Percentiles rank a stretch among this genome's conserved stretches.
phyloP scores from a whole-genome alignment of 2,329 filamentous ascomycete species.

The Cladophialophora carrionii region DNA sequence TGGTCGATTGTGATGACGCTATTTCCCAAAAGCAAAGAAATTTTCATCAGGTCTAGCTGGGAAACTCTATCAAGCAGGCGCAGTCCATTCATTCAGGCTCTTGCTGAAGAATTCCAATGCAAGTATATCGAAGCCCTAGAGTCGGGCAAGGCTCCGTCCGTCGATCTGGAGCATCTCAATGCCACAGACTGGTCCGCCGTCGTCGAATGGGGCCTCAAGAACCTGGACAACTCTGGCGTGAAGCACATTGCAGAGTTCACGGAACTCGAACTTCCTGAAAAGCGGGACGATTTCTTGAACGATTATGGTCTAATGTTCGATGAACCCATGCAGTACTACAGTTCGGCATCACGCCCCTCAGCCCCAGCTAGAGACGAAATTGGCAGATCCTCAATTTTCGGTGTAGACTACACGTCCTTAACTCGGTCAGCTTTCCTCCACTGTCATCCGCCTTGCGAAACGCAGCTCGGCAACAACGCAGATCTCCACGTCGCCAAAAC shows the following conservation, averaged over 20 bases:
- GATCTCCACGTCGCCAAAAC: slow-evolving; percentile 44
- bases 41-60: slow-evolving; percentile 47
- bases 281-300: slow-evolving; percentile 47
- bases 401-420: slow-evolving; percentile 34
- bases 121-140: slow-evolving; percentile 52
- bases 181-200: slow-evolving; percentile 53
- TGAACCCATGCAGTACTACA: slow-evolving; percentile 41
- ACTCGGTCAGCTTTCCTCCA: slow-evolving; percentile 13
- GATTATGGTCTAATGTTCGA: slow-evolving; percentile 49
- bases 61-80: slow-evolving; percentile 45
- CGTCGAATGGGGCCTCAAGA: slow-evolving; percentile 51
- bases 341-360: slow-evolving; percentile 40
- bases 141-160: slow-evolving; percentile 47
- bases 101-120: slow-evolving; percentile 54
- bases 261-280: slow-evolving; percentile 47
- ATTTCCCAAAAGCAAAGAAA: slow-evolving; percentile 48
- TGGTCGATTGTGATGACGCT: slow-evolving; percentile 50
- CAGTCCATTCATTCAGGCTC: slow-evolving; percentile 47
- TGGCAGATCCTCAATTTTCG: slow-evolving; percentile 45
- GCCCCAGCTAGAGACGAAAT: slow-evolving; percentile 42
- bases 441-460: slow-evolving; percentile 15
- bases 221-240: slow-evolving; percentile 47
- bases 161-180: slow-evolving; percentile 51
- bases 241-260: slow-evolving; percentile 41
- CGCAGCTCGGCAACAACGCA: slow-evolving; percentile 15